Evolutionary conservation across 177 flowering plant genomes (phyloP), one percentile per base, ranked within the genome.

Genomic region (Vitis hybrid): DNA sequence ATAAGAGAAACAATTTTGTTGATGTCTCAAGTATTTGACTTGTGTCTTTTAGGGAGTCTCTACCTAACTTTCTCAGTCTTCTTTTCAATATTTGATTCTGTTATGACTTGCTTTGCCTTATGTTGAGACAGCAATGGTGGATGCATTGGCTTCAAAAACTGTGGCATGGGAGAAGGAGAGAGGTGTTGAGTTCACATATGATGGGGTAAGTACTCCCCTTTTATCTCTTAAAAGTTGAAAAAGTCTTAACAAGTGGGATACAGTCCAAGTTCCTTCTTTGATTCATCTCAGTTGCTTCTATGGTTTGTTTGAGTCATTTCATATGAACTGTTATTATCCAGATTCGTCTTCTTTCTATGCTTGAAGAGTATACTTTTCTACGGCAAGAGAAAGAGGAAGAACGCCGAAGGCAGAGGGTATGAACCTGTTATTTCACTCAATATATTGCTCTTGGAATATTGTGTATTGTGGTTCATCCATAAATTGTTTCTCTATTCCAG

Each of bases 371-470:
- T 49, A 77, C 74, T 16, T 67, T 81, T 45, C 33, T 75, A 56
- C 67, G 81, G 33, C 67, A 83, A 53, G 86, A 83, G 75, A 83
- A 77, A 72, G 86, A 83, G 45, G 75, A 81, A 77, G 82, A 83
- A 67, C 82, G 75, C 39, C 80, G 80, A 56, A 73, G 84, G 63
- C 78, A 75, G 76, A 66, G 84, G 79, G 86, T 83, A 79, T 33
- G 48, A 11, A 51, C 13, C 61, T 70, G 64, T 55, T 48, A 8
- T 52, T 29, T 13, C 12, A 33, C n/a, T 26, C 70, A 1, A 19
- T 57, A 9, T 6, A 22, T 21, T 60, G 56, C 12, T 39, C 16
- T 10, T 14, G 39, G 21, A 31, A 19, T 14, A 8, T 58, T 16
- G 45, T 49, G 13, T n/a, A 1, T 19, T 12, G 14, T 50, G 53